Conservation (phyloP, 257 asterid genomes). For the Primulina huaijiensis region DNA sequence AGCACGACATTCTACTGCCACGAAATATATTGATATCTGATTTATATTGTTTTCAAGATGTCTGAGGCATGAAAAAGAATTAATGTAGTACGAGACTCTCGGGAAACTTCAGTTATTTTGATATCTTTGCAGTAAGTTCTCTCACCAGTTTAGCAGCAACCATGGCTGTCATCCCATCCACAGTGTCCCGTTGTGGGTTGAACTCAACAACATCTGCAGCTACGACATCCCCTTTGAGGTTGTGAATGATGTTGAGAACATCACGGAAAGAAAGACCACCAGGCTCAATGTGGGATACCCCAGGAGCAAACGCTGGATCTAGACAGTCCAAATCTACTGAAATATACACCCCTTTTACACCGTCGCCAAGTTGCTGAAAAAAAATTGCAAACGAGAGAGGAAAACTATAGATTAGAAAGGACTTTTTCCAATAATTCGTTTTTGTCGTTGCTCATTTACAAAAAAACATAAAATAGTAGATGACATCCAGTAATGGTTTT, state of each 20-base stretch:
- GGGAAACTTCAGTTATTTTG: slow-evolving; percentile 43
- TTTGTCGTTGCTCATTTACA: not conserved
- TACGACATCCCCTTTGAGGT: slow-evolving; percentile 83
- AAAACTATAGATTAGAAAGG: slow-evolving; percentile 2
- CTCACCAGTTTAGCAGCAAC: slow-evolving; percentile 94
- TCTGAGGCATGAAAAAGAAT: not conserved
- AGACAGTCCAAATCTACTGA: slow-evolving; percentile 87
- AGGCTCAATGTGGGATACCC: slow-evolving; percentile 97
- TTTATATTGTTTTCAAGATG: not conserved
- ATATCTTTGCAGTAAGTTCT: slow-evolving; percentile 88
- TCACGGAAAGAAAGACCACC: slow-evolving; percentile 99
- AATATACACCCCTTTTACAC: slow-evolving; percentile 90
- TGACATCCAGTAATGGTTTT: not conserved
- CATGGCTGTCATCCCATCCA: slow-evolving; percentile 99
- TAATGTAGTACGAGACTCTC: not conserved
- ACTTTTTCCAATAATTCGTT: not conserved
- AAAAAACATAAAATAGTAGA: not conserved
- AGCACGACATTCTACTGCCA: not conserved
- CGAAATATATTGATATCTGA: not conserved
- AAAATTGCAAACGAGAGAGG: slow-evolving; percentile 1
- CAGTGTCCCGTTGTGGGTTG: slow-evolving; percentile 97
- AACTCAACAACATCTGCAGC: slow-evolving; percentile 98
- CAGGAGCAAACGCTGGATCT: slow-evolving; percentile 99
- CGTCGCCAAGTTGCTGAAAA: slow-evolving; percentile 90
- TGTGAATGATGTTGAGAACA: slow-evolving; percentile 86